Conservation (phyloP, 2,329 filamentous ascomycete species). For the Pseudogymnoascus sp. region DNA sequence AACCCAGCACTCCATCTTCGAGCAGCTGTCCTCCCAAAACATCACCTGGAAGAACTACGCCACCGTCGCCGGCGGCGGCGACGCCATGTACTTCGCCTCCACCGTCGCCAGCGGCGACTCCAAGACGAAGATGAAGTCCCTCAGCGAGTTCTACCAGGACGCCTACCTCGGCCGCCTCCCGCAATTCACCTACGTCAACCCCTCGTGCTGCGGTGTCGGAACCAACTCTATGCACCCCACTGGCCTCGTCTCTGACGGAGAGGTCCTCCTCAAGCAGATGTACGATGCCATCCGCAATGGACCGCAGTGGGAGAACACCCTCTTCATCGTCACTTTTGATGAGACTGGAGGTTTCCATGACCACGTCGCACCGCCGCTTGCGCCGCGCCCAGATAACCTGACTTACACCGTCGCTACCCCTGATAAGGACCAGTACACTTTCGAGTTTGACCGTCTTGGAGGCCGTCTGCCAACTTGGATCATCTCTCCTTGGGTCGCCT, state of each 20-base stretch:
- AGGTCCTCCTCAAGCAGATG: constrained; percentile 32
- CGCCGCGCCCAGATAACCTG: constrained; percentile 29
- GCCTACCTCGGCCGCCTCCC: constrained; percentile 28
- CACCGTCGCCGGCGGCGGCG: constrained; percentile 26
- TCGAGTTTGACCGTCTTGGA: constrained; percentile 36
- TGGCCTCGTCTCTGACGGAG: constrained; percentile 31
- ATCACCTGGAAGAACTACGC: constrained; percentile 33
- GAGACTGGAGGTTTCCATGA: constrained; percentile 33
- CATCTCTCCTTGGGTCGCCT: constrained; percentile 38
- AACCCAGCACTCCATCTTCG: constrained; percentile 33
- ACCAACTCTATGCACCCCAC: constrained; percentile 31
- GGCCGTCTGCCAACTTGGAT: constrained; percentile 36
- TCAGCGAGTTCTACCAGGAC: constrained; percentile 31
- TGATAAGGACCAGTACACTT: constrained; percentile 31
- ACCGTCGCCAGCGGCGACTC: constrained; percentile 25
- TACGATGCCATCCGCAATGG: constrained; percentile 31
- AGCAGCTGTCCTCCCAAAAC: constrained; percentile 30
- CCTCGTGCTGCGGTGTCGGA: constrained; percentile 33
- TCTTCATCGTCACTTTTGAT: constrained; percentile 31
- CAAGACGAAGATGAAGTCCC: constrained; percentile 27
- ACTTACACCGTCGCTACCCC: constrained; percentile 31
- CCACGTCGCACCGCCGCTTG: constrained; percentile 30
- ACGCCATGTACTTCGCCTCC: constrained; percentile 31
- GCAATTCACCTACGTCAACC: constrained; percentile 32
- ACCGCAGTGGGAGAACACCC: constrained; percentile 31